Evolutionary conservation across 1,284 basidiomycete species (phyloP).

Genomic region (Tylopilus sp.): DNA sequence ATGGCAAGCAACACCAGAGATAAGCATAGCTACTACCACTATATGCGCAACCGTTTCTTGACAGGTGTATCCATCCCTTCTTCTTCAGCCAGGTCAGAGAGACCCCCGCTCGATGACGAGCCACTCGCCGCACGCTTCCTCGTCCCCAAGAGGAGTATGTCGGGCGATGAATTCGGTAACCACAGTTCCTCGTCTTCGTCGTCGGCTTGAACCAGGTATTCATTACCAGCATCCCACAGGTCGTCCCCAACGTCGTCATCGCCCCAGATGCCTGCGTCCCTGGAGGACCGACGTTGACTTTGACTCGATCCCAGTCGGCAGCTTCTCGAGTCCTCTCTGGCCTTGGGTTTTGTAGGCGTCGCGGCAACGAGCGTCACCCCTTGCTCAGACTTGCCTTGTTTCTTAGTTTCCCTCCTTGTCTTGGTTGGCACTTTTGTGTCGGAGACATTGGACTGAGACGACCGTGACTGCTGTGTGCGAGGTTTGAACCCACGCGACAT

Average conservation of each 20-base stretch:
- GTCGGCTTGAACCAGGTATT: slow-evolving; percentile 1
- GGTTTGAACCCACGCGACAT: slow-evolving; percentile 66
- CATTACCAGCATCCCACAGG: slow-evolving; percentile 4
- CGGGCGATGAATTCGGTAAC: slow-evolving; percentile 29
- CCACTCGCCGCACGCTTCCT: slow-evolving; percentile 23
- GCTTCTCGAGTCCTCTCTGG: slow-evolving; percentile 9
- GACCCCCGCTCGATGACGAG: slow-evolving; percentile 27
- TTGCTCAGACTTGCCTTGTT: slow-evolving; percentile 8
- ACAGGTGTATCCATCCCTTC: slow-evolving; percentile 19
- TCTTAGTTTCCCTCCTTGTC: slow-evolving; percentile 8
- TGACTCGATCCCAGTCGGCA: slow-evolving; percentile 1
- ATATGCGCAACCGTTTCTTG: slow-evolving; percentile 28
- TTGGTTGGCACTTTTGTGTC: slow-evolving; percentile 7
- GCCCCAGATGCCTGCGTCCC: slow-evolving; percentile 1
- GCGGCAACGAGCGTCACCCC: slow-evolving; percentile 56
- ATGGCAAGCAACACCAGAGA: background rate
- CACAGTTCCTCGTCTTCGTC: slow-evolving; percentile 28
- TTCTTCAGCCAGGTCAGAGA: slow-evolving; percentile 20
- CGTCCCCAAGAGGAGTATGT: slow-evolving; percentile 22
- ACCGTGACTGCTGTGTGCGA: slow-evolving; percentile 15
- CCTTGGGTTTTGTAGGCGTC: slow-evolving; percentile 49
- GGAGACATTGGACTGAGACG: slow-evolving; percentile 7
- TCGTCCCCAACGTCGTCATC: background rate
- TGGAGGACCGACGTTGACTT: slow-evolving; percentile 2
- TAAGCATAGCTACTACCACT: slow-evolving; percentile 1